A percentile compares a stretch with the other conserved stretches of the same genome.
These are phyloP conservation scores for Boletales sp. DNA, from an alignment of 768 basidiomycete genomes.

Conservation along the genomic window DNA sequence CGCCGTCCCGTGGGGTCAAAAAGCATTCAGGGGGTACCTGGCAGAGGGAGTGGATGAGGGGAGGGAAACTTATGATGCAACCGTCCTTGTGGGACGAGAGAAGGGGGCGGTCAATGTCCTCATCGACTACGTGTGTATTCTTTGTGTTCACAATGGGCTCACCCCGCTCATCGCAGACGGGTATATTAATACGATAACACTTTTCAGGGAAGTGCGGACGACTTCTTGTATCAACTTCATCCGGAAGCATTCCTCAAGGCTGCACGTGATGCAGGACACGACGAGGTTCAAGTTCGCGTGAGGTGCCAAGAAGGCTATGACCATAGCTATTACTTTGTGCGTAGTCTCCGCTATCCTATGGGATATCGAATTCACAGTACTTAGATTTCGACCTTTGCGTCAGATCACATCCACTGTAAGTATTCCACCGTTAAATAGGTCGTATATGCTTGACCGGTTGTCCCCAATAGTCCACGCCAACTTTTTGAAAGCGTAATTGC, in stretches of 20 bases:
- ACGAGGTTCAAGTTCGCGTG: conserved; percentile 73
- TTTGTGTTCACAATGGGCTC: not conserved
- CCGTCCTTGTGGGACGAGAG: conserved; percentile 65
- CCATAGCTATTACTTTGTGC: conserved; percentile 86
- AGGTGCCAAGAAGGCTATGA: conserved; percentile 82
- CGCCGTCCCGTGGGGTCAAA: conserved; percentile 86
- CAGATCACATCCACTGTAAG: conserved; percentile 88
- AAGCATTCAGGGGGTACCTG: conserved; percentile 87
- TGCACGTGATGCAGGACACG: conserved; percentile 68
- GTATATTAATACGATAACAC: not conserved
- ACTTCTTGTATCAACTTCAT: conserved; percentile 84
- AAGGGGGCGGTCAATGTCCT: conserved; percentile 72
- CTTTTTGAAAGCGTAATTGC: conserved; percentile 65
- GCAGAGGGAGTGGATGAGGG: conserved; percentile 75
- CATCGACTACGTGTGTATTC: conserved; percentile 72
- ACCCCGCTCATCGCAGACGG: not conserved
- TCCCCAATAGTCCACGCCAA: conserved; percentile 72
- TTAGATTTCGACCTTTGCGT: conserved; percentile 85
- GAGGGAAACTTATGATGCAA: conserved; percentile 73
- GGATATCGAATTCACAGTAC: not conserved
- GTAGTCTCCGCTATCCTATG: not conserved
- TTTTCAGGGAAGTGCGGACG: conserved; percentile 69
- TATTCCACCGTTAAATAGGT: conserved; percentile 6
- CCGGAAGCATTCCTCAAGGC: conserved; percentile 87
- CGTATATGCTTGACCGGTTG: conserved; percentile 7